Conservation (phyloP, 768 basidiomycete species). For the Dioszegia aurantiaca region DNA sequence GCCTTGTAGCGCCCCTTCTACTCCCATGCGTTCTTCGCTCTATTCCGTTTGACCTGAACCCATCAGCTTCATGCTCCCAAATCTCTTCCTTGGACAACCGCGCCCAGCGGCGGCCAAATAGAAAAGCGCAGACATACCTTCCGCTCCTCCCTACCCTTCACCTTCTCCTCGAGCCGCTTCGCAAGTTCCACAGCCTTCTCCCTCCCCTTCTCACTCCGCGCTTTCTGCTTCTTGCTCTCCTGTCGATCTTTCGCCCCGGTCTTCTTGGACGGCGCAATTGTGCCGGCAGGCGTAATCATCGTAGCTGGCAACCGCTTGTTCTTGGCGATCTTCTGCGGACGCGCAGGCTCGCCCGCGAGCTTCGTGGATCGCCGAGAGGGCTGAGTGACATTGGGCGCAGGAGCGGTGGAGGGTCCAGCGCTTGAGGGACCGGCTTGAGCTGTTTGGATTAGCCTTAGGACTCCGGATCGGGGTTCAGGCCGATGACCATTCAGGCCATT, state of each 20-base stretch:
- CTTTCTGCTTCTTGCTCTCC: slow-evolving; percentile 31
- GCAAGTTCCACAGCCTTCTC: slow-evolving; percentile 40
- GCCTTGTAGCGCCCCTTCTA: no score
- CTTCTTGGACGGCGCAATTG: slow-evolving; percentile 28
- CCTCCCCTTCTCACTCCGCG: slow-evolving; percentile 31
- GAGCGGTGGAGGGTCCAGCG: not conserved
- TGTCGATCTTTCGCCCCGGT: slow-evolving; percentile 19
- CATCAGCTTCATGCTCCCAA: slow-evolving; percentile 11
- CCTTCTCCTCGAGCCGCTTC: slow-evolving; percentile 32
- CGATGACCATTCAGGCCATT: no score
- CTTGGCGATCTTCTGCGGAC: slow-evolving; percentile 35
- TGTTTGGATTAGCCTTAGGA: not conserved
- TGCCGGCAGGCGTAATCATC: slow-evolving; percentile 34
- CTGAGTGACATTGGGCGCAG: not conserved
- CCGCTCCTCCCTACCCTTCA: slow-evolving; percentile 38
- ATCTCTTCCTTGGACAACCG: not conserved
- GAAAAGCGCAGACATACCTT: slow-evolving; percentile 31
- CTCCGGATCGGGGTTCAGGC: not conserved
- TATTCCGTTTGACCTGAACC: slow-evolving; percentile 34
- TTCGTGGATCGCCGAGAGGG: not conserved
- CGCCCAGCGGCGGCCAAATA: no score
- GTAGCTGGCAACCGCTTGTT: slow-evolving; percentile 41
- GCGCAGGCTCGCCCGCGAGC: slow-evolving; percentile 4
- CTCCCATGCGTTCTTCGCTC: slow-evolving; percentile 49
- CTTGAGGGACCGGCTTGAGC: slow-evolving; percentile 12